Base-by-base conservation (phyloP, 805 yeast genomes). In the Yarrowia bubula region DNA sequence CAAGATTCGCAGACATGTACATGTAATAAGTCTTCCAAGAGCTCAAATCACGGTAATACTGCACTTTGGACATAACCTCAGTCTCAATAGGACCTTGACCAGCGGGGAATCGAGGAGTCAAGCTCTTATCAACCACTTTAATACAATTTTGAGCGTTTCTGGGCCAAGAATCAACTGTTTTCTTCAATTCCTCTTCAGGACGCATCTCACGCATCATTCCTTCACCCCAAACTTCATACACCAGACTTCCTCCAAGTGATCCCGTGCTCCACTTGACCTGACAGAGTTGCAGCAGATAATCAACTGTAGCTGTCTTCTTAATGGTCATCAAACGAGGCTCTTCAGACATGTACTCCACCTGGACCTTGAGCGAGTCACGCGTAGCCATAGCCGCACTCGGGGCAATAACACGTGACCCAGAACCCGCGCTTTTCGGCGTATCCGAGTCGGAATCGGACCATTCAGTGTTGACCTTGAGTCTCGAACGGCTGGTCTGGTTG, bases 391-490 rank as follows among this genome's bases (percentile, higher is more conserved):
- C 43, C 1, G 64, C 15, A 14, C 51, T 58, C 1, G 64, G 61
- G 8, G 61, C 47, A 15, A 55, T 31, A 6, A 55, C 61, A 9
- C 47, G 41, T 0, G 61, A 14, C 11, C 31, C 61, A 3, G 61
- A 55, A 3, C 61, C 61, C 7, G 61, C 61, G 22, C 61, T 55
- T 11, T 41, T 39, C 11, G 61, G 61, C 8, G 47, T 32, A 3
- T 41, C 61, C 13, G 61, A 41, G 47, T 55, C 61, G 4, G 46
- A 39, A 41, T 55, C 61, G 11, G 61, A 41, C 61, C 61, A 55
- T 28, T 55, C 47, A 1, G 61, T 55, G 61, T 55, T 55, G 15
- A 55, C 47, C 31, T 38, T 38, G 47, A 55, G 61, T 13, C 61
- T 13, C 13, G 61, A 39, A 1, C 32, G 35, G 18, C 61, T 55